Base-by-base conservation (phyloP, 1,284 basidiomycete genomes). In the Moniliophthora roreri region DNA sequence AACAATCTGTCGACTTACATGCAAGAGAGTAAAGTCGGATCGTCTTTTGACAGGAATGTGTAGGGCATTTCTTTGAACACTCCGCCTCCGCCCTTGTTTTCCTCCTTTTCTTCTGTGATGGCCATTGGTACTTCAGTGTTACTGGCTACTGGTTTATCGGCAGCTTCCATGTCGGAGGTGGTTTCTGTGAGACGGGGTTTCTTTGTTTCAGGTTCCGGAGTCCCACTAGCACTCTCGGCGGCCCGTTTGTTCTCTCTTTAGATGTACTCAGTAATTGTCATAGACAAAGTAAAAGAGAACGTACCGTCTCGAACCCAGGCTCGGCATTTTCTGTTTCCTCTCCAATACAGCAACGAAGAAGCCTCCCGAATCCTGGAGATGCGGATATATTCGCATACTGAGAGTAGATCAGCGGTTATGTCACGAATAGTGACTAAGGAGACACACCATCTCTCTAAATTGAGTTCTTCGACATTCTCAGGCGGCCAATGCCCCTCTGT, bases 341-440 rank as follows among this genome's bases (percentile, higher is more conserved):
- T 94, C 84, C 34, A 99, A 73, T 0, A 98, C 89, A 15, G 94
- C 93, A 23, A 99, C 87, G 64, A 98, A 99, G 75, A 99, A 99
- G 0, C 94, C 97, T 10, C 97, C 97, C 0, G 95, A 95, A 69
- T 99, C 91, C 73, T 99, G 96, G 40, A 97, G 74, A 68, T 99
- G 95, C 2, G 97, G 95, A 64, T 98, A n/a, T n/a, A n/a, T n/a
- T n/a, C n/a, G n/a, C n/a, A n/a, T n/a, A n/a, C n/a, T n/a, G n/a
- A n/a, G n/a, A n/a, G n/a, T n/a, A 93, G 58, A 97, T 84, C 42
- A 95, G 82, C 66, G n/a, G n/a, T n/a, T n/a, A n/a, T n/a, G n/a
- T n/a, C n/a, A n/a, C n/a, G n/a, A n/a, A n/a, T n/a, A n/a, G 21
- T 15, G 23, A 44, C 26, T 41, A 1, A 39, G 0, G 47, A 41